Conservation (phyloP, 225 moss, liverwort and hornwort genomes). For the Takakia lepidozioides region DNA sequence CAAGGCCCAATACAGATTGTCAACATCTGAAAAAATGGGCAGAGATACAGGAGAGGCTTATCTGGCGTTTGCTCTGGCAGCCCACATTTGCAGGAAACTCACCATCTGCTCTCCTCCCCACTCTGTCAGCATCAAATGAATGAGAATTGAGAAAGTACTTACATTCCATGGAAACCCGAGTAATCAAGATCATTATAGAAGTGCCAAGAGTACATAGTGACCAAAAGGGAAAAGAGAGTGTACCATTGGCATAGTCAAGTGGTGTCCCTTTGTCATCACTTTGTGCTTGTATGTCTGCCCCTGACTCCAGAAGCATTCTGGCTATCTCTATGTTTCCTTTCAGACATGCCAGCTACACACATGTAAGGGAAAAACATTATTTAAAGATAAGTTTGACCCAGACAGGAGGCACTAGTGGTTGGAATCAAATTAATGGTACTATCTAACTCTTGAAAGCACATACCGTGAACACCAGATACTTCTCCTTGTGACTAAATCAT, state of each 20-base stretch:
- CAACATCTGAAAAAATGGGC: too few species aligned
- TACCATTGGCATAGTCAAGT: conserved; percentile 38
- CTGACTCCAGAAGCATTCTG: conserved; percentile 23
- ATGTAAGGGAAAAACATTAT: not conserved
- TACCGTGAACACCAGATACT: too few species aligned
- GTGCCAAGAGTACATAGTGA: not conserved
- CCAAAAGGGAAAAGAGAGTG: not conserved
- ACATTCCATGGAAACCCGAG: not conserved
- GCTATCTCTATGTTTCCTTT: conserved; percentile 29
- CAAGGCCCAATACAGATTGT: too few species aligned
- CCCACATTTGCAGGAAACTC: conserved; percentile 30
- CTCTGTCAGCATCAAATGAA: conserved; percentile 11
- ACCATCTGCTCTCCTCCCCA: conserved; percentile 45
- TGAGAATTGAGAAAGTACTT: not conserved
- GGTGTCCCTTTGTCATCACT: conserved; percentile 32
- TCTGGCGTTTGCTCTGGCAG: conserved; percentile 5
- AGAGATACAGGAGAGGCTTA: too few species aligned
- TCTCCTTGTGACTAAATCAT: too few species aligned
- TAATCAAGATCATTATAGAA: too few species aligned
- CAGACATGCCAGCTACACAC: conserved; percentile 27
- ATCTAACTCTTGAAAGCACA: too few species aligned
- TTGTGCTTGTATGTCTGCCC: conserved; percentile 36
- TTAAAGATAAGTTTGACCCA: too few species aligned
- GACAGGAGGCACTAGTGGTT: too few species aligned
- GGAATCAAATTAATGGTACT: too few species aligned